These are phyloP conservation scores for Withania somnifera DNA, from an alignment of 305 asterid species.

Conservation along the genomic window DNA sequence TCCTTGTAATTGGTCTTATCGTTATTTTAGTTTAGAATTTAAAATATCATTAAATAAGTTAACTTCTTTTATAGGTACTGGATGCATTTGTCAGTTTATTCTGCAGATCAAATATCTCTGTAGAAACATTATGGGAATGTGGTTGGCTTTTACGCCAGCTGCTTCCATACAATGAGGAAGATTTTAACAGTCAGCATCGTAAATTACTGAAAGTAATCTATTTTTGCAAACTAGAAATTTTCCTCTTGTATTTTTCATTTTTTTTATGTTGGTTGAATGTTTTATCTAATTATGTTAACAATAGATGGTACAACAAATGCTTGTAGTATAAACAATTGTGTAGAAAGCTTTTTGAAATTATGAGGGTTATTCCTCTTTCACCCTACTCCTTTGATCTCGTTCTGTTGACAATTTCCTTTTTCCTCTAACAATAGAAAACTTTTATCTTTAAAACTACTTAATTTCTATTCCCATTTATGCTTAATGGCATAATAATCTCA, in stretches of 20 bases:
- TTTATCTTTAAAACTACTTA: background rate
- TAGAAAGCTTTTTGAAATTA: background rate
- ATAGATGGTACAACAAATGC: background rate
- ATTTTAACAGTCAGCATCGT: slow-evolving; percentile 61
- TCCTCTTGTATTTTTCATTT: background rate
- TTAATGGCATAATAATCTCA: background rate
- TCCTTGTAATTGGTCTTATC: background rate
- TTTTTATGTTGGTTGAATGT: no score
- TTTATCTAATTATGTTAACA: background rate
- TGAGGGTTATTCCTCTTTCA: background rate
- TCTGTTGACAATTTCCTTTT: background rate
- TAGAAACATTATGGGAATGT: slow-evolving; percentile 96
- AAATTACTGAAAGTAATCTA: slow-evolving; percentile 57
- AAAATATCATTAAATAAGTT: slow-evolving; percentile 5
- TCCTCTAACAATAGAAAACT: background rate
- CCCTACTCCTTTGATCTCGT: background rate
- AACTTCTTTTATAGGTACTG: slow-evolving; percentile 57
- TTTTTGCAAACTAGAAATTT: background rate
- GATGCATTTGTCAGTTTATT: slow-evolving; percentile 89
- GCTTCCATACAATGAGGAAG: slow-evolving; percentile 75
- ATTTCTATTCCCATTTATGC: background rate
- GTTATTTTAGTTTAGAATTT: slow-evolving; percentile 2
- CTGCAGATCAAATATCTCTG: slow-evolving; percentile 77
- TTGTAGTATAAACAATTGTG: background rate
- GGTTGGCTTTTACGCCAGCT: slow-evolving; percentile 99